phyloP scores from a whole-genome alignment of 176 grass and related monocot genomes.

The Musa beccarii region DNA sequence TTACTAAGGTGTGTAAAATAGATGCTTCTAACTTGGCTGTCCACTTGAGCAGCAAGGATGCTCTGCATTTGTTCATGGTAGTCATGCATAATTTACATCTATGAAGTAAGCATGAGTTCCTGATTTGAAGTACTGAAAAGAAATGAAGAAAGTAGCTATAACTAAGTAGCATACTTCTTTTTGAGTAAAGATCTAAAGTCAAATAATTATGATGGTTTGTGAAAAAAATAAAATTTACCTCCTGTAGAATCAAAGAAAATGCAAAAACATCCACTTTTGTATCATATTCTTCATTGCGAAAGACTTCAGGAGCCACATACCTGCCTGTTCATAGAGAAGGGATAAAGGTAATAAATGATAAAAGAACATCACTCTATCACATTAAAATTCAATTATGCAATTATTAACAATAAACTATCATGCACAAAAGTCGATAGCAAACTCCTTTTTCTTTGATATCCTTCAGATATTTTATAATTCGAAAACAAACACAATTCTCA shows the following conservation, averaged over 20 bases:
- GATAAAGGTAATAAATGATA: background rate
- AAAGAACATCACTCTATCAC: background rate
- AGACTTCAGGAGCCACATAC: slow-evolving; percentile 91
- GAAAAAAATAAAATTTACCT: slow-evolving; percentile 32
- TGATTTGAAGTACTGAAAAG: too few relatives aligned
- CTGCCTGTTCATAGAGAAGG: slow-evolving; percentile 45
- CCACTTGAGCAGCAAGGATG: too few relatives aligned
- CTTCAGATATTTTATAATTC: background rate
- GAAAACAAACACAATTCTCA: background rate
- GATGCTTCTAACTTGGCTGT: too few relatives aligned
- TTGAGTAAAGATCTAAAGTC: background rate
- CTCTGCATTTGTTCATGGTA: too few relatives aligned
- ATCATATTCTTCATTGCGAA: slow-evolving; percentile 82
- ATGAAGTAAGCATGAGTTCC: too few relatives aligned
- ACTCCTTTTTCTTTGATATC: background rate
- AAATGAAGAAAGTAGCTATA: background rate
- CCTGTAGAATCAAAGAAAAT: slow-evolving; percentile 92
- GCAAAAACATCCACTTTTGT: slow-evolving; percentile 90
- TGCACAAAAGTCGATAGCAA: background rate
- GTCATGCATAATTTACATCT: too few relatives aligned
- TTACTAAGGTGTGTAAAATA: too few relatives aligned
- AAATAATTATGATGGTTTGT: background rate
- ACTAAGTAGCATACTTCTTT: background rate
- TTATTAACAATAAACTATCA: background rate
- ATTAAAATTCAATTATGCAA: background rate